Evolutionary conservation across 306 rosid species (phyloP), one percentile per base, ranked within the genome.

Genomic region (Dryas drummondii): DNA sequence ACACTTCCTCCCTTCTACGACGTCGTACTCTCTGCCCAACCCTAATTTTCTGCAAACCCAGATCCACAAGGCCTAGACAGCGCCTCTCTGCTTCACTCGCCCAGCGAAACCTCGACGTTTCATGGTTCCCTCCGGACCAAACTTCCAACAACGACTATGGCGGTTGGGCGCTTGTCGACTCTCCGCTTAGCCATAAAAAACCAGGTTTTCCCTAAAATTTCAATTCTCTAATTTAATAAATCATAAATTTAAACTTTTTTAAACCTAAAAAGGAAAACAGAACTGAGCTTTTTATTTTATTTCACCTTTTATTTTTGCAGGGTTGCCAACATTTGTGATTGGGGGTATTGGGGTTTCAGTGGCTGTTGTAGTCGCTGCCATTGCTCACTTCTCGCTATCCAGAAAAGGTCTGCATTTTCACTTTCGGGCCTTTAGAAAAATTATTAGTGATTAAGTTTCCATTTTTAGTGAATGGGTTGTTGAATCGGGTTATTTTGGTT

Each of bases 121-220:
- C 88, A 2, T 88, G 90, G 93, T 58, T 61, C 66, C 74, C 89
- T 16, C 76, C 80, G 11, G 54, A 82, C 50, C 60, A 61, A 17
- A 71, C 57, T 55, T 59, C 84, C 49, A 9, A 60, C 78, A 76
- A 62, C 59, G 79, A 75, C 51, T 86, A 76, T 71, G 87, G 87
- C 56, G 98, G 98, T 4, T 90, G 98, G 98, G 87, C 82, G 50
- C 7, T 80, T 60, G 49, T 78, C 42, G 85, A 88, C 9, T 3
- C 77, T 61, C 90, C 91, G 19, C 37, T 67, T 67, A 82, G 0
- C 40, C 70, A 42, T 40, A 71, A 52, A 57, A 72, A 74, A 46
- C 72, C 68, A 69, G 91, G 90, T 87, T 70, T 59, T 52, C n/a
- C 17, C 8, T 66, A 54, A 68, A 54, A 75, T 58, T 57, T 59